Evolutionary conservation across 2,329 filamentous ascomycete species (phyloP).

Genomic region (Cercospora zeina): DNA sequence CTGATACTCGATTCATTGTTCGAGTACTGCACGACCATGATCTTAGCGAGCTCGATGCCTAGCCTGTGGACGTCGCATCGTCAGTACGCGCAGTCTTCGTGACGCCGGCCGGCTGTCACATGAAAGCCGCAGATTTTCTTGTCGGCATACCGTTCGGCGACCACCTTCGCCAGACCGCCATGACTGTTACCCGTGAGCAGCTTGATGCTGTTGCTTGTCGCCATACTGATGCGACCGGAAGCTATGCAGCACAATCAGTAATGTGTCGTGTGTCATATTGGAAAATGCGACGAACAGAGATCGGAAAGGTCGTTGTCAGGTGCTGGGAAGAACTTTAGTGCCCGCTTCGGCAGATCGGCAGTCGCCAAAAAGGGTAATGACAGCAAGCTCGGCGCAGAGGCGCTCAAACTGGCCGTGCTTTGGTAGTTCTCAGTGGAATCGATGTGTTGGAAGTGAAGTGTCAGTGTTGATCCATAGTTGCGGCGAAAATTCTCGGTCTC

Average conservation of each 20-base stretch:
- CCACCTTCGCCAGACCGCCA: conserved; percentile 67
- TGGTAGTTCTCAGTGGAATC: background rate
- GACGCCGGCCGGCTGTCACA: conserved; percentile 9
- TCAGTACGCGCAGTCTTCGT: conserved; percentile 10
- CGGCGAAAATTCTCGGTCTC: background rate
- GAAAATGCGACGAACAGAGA: conserved; percentile 9
- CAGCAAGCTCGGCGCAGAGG: background rate
- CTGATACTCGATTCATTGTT: conserved; percentile 89
- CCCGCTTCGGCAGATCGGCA: conserved; percentile 14
- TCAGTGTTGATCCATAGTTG: background rate
- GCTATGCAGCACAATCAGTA: conserved; percentile 17
- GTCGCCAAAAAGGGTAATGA: background rate
- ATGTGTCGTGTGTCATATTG: conserved; percentile 25
- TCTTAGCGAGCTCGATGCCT: conserved; percentile 75
- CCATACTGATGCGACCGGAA: conserved; percentile 52
- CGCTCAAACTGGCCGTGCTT: background rate
- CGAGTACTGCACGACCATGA: conserved; percentile 78
- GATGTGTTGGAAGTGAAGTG: background rate
- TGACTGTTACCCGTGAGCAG: conserved; percentile 74
- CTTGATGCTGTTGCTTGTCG: conserved; percentile 69
- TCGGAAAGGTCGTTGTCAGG: conserved; percentile 11
- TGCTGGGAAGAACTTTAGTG: conserved; percentile 19
- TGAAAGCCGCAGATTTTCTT: conserved; percentile 14
- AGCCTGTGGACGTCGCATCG: conserved; percentile 52
- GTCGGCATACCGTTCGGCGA: conserved; percentile 61